phyloP scores from a whole-genome alignment of 768 basidiomycete genomes.

The Suillus luteus region DNA sequence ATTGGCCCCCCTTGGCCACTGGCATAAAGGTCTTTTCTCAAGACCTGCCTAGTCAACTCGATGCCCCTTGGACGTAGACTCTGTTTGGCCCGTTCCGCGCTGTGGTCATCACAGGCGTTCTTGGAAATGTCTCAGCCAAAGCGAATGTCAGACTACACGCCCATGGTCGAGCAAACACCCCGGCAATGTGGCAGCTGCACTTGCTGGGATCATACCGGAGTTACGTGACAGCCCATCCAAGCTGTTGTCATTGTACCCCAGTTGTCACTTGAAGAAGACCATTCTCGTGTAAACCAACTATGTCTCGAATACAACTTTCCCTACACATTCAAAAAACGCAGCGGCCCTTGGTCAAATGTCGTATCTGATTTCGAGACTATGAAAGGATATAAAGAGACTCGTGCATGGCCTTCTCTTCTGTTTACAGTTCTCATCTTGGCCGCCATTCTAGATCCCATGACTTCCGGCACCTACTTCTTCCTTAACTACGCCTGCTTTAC shows the following conservation, averaged over 20 bases:
- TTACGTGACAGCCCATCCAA: constrained; percentile 55
- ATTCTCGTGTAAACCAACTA: not conserved
- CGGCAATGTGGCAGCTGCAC: constrained; percentile 98
- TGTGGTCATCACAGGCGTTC: constrained; percentile 94
- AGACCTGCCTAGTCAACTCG: constrained; percentile 72
- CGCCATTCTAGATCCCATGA: constrained; percentile 79
- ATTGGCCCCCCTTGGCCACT: constrained; percentile 34
- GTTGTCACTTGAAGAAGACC: constrained; percentile 60
- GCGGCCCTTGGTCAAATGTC: constrained; percentile 88
- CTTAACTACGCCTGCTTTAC: constrained; percentile 80
- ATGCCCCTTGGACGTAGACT: constrained; percentile 98
- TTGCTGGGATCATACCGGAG: constrained; percentile 91
- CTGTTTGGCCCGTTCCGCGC: constrained; percentile 85
- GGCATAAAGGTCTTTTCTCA: constrained; percentile 56
- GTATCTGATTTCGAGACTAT: constrained; percentile 42
- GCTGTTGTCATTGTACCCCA: constrained; percentile 90
- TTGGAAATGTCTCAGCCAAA: constrained; percentile 81
- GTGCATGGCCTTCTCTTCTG: constrained; percentile 45
- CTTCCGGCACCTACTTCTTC: constrained; percentile 91
- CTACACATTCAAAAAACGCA: constrained; percentile 88
- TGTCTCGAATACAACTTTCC: not conserved
- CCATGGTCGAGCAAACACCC: constrained; percentile 99
- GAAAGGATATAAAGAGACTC: constrained; percentile 94
- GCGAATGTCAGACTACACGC: constrained; percentile 89
- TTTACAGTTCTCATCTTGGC: not conserved